Evolutionary conservation across 2,329 filamentous ascomycete genomes (phyloP).

Genomic region (Rhexocercosporidium sp.): DNA sequence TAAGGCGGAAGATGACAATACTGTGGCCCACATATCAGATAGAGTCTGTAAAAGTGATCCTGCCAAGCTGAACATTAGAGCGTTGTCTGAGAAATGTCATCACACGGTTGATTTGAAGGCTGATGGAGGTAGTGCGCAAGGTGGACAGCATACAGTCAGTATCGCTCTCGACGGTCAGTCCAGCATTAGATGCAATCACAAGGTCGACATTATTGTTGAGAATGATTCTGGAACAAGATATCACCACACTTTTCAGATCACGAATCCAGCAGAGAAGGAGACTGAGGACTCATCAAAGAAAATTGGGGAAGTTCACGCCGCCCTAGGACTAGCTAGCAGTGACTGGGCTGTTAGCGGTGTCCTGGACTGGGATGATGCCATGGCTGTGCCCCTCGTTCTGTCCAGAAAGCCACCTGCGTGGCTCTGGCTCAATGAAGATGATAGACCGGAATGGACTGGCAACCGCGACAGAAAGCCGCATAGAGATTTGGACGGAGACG

Average conservation of each 20-base stretch:
- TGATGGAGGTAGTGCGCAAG: not conserved
- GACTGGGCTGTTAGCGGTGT: slow-evolving; percentile 28
- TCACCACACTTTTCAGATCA: not conserved
- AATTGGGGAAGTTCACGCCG: too few relatives aligned
- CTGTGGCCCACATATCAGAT: not conserved
- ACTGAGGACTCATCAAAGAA: not conserved
- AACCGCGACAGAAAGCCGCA: slow-evolving; percentile 16
- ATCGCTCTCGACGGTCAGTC: not conserved
- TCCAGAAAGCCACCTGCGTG: slow-evolving; percentile 22
- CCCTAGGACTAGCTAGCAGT: too few relatives aligned
- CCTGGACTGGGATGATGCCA: slow-evolving; percentile 31
- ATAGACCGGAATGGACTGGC: not conserved
- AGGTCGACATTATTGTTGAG: not conserved
- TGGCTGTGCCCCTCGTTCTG: slow-evolving; percentile 26
- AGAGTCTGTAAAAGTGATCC: not conserved
- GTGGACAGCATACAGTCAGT: not conserved
- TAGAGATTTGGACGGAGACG: slow-evolving; percentile 23
- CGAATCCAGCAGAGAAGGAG: not conserved
- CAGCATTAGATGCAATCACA: not conserved
- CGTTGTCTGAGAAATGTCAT: not conserved
- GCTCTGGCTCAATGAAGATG: slow-evolving; percentile 28
- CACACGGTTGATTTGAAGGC: not conserved
- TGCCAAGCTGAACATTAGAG: not conserved
- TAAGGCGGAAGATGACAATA: not conserved
- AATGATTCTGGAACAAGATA: not conserved